Evolutionary conservation across 805 yeast species (phyloP).

Genomic region (Pichia scutulata): DNA sequence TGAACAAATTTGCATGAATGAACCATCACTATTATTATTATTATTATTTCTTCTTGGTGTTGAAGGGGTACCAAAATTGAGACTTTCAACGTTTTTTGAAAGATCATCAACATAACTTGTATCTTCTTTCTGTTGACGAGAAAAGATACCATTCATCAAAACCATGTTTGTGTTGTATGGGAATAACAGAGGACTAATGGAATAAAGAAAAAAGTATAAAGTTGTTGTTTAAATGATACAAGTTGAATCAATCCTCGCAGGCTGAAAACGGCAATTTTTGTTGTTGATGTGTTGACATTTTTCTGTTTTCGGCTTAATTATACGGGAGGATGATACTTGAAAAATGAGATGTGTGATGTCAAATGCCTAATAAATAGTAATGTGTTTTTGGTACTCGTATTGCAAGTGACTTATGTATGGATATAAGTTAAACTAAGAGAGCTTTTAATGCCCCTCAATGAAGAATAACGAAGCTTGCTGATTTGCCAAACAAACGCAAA

Average conservation of each 20-base stretch:
- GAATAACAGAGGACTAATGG: not conserved
- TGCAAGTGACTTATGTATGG: too few species aligned
- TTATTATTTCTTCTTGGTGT: conserved; percentile 16
- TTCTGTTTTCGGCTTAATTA: not conserved
- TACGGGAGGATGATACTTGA: too few species aligned
- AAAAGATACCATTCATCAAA: conserved; percentile 24
- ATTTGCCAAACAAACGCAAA: too few species aligned
- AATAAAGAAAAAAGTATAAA: not conserved
- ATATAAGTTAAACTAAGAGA: too few species aligned
- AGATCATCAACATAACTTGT: conserved; percentile 26
- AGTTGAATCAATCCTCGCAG: not conserved
- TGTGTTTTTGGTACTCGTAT: too few species aligned
- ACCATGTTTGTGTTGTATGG: conserved; percentile 14
- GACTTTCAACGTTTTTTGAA: conserved; percentile 28
- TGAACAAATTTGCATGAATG: conserved; percentile 25
- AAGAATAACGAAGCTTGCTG: too few species aligned
- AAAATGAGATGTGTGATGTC: too few species aligned
- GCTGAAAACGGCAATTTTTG: not conserved
- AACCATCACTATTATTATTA: conserved; percentile 14
- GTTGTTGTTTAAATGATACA: not conserved
- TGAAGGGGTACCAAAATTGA: conserved; percentile 24
- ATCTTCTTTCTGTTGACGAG: conserved; percentile 22
- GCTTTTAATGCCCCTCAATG: too few species aligned
- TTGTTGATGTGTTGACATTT: conserved; percentile 10
- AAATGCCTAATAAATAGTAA: too few species aligned